Conservation (phyloP, 176 grass and related monocot species). For the Lolium multiflorum region DNA sequence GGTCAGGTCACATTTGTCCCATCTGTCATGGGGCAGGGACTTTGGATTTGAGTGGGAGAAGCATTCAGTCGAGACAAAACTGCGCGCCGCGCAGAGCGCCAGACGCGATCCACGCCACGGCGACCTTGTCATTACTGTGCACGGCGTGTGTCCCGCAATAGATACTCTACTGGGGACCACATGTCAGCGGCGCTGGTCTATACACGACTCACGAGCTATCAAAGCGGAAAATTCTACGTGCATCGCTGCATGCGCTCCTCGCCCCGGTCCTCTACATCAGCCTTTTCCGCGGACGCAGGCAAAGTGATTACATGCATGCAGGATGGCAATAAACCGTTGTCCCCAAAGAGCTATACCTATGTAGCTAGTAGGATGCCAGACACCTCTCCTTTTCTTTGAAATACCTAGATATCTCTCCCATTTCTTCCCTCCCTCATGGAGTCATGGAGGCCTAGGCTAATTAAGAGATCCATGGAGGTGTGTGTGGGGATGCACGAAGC, state of each 20-base stretch:
- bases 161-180: constrained; percentile 2
- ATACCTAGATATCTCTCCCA: not conserved
- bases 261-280: not conserved
- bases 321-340: constrained; percentile 32
- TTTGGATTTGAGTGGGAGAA: not conserved
- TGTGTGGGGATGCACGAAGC: constrained; percentile 12
- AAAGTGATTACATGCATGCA: not conserved
- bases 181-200: constrained; percentile 19
- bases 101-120: constrained; percentile 12
- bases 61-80: constrained; percentile 50
- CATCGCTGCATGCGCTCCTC: not conserved
- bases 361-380: not conserved
- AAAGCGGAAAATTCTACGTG: not conserved
- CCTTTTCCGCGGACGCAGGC: not conserved
- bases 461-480: not conserved
- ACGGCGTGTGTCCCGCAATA: not conserved
- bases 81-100: not conserved
- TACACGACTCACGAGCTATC: not conserved
- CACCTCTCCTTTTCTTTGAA: not conserved
- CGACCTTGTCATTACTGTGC: constrained; percentile 21
- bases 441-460: not conserved
- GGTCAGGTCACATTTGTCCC: not conserved
- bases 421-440: not conserved
- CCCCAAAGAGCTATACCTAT: not conserved
- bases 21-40: accelerated